These are phyloP conservation scores for Aspergillus calidoustus DNA, from an alignment of 2,329 filamentous ascomycete species.

Conservation along the genomic window DNA sequence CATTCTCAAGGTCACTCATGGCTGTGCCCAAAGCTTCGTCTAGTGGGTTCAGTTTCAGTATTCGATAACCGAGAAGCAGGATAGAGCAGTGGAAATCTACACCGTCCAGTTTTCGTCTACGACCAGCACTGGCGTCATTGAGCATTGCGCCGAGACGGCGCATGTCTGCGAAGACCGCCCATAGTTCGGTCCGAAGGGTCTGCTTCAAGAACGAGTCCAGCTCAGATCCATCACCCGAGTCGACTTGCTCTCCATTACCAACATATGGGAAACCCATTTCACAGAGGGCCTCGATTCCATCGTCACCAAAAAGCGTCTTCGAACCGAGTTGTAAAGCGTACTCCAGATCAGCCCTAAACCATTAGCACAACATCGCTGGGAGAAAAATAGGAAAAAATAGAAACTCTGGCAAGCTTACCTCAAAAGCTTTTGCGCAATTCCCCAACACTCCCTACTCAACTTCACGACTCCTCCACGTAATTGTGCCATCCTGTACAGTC, in stretches of 20 bases:
- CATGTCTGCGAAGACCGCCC: not conserved
- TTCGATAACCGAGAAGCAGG: not conserved
- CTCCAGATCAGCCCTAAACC: constrained; percentile 4
- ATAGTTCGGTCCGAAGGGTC: not conserved
- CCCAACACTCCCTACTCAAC: constrained; percentile 4
- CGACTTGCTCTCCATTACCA: not conserved
- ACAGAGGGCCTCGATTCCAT: constrained; percentile 1
- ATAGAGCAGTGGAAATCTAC: constrained; percentile 2
- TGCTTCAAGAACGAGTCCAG: not conserved
- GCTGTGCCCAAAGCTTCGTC: not conserved
- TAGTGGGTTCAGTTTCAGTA: not conserved
- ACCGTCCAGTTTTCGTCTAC: constrained; percentile 1
- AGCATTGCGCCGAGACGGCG: not conserved
- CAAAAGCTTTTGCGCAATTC: constrained; percentile 4
- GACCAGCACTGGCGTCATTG: constrained; percentile 3
- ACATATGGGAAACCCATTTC: not conserved
- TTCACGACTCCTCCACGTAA: constrained; percentile 1
- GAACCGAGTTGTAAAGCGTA: constrained; percentile 10
- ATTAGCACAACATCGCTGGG: not conserved
- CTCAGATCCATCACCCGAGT: too few species aligned
- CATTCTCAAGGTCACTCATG: constrained; percentile 1
- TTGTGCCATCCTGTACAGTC: constrained; percentile 3
- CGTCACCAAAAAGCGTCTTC: not conserved
- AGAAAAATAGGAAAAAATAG: not conserved
- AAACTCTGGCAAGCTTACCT: not conserved